Percentiles rank a stretch among this genome's conserved stretches.
Conservation (phyloP, 768 basidiomycete species). For the Leccinum incarnatum region DNA sequence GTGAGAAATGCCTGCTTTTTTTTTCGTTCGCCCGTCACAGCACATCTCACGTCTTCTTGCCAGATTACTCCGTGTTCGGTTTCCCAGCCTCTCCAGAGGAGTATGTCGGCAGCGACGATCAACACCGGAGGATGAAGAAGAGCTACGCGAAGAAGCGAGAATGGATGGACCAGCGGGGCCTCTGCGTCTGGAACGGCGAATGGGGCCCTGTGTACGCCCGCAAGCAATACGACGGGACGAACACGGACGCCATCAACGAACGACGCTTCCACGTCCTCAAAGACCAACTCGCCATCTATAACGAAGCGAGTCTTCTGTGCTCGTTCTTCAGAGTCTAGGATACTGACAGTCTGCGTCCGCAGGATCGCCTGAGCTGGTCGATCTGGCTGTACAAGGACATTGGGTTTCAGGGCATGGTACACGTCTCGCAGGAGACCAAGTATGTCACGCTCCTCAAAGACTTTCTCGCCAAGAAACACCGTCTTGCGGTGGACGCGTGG, state of each 20-base stretch:
- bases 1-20: constrained; percentile 25
- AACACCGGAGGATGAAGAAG: constrained; percentile 47
- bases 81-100: constrained; percentile 59
- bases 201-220: constrained; percentile 83
- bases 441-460: constrained; percentile 68
- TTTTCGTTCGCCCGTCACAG: too few relatives aligned
- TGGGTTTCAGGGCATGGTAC: constrained; percentile 85
- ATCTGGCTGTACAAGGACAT: constrained; percentile 90
- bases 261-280: constrained; percentile 61
- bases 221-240: constrained; percentile 53
- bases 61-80: constrained; percentile 48
- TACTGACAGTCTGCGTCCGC: not conserved
- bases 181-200: constrained; percentile 80
- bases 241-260: constrained; percentile 65
- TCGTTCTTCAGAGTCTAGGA: not conserved
- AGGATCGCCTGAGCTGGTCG: constrained; percentile 72
- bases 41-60: not conserved
- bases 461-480: constrained; percentile 77
- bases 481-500: constrained; percentile 76
- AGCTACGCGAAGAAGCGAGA: constrained; percentile 73
- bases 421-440: constrained; percentile 62
- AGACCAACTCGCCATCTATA: constrained; percentile 74
- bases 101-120: constrained; percentile 53
- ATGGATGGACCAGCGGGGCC: constrained; percentile 67
- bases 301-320: constrained; percentile 27